Conservation (phyloP, 352 stramenopile genomes). For the Paralagenidium karlingii region DNA sequence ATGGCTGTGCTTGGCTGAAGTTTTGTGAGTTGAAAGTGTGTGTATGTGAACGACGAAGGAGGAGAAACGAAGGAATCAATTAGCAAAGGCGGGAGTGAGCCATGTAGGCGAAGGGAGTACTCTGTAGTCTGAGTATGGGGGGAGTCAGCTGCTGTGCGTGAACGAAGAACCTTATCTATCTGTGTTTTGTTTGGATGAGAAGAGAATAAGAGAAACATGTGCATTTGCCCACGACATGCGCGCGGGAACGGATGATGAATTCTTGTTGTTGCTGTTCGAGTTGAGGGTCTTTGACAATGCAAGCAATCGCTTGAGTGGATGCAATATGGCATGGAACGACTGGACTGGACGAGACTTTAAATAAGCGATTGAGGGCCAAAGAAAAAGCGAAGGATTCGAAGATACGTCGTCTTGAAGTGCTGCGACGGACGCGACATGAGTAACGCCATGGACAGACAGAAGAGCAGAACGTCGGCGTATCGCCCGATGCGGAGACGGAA, state of each 20-base stretch:
- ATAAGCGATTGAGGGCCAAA: constrained; percentile 35
- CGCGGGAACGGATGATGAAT: not conserved
- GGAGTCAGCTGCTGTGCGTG: no score
- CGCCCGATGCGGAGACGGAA: constrained; percentile 59
- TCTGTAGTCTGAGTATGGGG: no score
- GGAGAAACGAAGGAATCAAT: no score
- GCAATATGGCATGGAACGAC: not conserved
- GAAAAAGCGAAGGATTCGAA: constrained; percentile 68
- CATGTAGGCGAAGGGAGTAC: no score
- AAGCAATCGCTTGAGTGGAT: not conserved
- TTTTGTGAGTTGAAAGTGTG: no score
- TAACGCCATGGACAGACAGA: constrained; percentile 71
- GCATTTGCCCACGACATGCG: not conserved
- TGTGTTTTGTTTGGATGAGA: not conserved
- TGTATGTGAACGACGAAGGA: no score
- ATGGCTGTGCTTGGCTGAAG: no score
- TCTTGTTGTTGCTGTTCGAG: not conserved
- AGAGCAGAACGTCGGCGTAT: constrained; percentile 66
- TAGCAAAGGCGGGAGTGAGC: no score
- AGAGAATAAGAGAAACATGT: not conserved
- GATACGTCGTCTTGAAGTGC: constrained; percentile 80
- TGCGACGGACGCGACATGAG: constrained; percentile 73
- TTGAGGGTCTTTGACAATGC: not conserved
- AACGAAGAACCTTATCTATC: no score
- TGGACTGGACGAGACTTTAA: not conserved